A percentile compares a stretch with the other conserved stretches of the same genome.
These are phyloP conservation scores for Venturia pyrina DNA, from an alignment of 2,329 filamentous ascomycete genomes.

Conservation along the genomic window DNA sequence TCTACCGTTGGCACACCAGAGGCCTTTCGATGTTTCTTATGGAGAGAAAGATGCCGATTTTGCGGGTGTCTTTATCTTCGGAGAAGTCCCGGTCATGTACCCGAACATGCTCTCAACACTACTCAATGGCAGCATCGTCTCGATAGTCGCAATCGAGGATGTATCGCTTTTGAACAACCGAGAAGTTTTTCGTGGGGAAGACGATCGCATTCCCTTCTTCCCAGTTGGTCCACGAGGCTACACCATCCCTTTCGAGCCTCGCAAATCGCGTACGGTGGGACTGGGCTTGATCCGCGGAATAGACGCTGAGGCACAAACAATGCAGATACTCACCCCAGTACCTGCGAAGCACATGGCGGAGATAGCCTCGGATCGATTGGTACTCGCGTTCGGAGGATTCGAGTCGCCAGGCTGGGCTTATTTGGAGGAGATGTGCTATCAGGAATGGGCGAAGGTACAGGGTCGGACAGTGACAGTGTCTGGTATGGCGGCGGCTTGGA, in stretches of 20 bases:
- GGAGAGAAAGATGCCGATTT: background rate
- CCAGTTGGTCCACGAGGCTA: background rate
- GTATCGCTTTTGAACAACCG: background rate
- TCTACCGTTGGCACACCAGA: background rate
- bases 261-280: background rate
- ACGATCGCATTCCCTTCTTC: constrained; percentile 6
- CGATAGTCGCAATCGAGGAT: background rate
- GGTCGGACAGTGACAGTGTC: background rate
- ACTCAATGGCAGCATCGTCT: constrained; percentile 9
- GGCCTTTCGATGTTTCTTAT: constrained; percentile 3
- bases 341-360: background rate
- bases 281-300: constrained; percentile 6
- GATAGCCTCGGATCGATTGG: background rate
- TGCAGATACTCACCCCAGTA: constrained; percentile 7
- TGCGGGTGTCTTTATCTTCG: constrained; percentile 9
- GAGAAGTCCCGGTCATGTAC: constrained; percentile 7
- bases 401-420: constrained; percentile 11
- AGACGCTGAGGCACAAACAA: background rate
- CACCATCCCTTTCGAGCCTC: constrained; percentile 1
- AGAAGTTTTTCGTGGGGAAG: background rate
- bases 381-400: constrained; percentile 5
- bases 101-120: constrained; percentile 3
- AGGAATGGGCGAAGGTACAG: constrained; percentile 5
- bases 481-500: background rate
- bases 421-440: constrained; percentile 5